phyloP scores from a whole-genome alignment of 2,329 filamentous ascomycete genomes.

The Penicillium griseofulvum region DNA sequence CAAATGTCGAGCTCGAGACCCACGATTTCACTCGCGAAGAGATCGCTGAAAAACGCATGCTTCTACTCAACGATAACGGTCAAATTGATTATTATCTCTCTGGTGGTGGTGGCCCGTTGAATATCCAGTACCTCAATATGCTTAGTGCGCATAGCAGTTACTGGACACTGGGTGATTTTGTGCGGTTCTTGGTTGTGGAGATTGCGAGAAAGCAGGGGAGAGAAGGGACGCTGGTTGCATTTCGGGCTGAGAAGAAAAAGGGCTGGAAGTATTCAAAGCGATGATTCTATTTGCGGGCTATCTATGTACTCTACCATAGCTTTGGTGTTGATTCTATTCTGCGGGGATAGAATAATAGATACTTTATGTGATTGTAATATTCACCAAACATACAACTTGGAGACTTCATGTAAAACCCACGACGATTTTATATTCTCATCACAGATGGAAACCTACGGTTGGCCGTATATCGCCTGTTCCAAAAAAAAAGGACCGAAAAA shows the following conservation, averaged over 20 bases:
- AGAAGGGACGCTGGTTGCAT: slow-evolving; percentile 52
- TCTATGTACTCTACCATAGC: background rate
- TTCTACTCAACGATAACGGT: slow-evolving; percentile 89
- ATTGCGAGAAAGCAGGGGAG: slow-evolving; percentile 72
- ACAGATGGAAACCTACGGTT: background rate
- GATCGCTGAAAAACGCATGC: slow-evolving; percentile 83
- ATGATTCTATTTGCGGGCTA: slow-evolving; percentile 7
- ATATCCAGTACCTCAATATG: slow-evolving; percentile 98
- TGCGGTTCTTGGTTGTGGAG: slow-evolving; percentile 86
- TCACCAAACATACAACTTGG: background rate
- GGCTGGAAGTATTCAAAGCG: slow-evolving; percentile 48
- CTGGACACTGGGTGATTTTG: slow-evolving; percentile 83
- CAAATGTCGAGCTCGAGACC: slow-evolving; percentile 86
- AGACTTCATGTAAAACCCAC: background rate
- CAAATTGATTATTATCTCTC: slow-evolving; percentile 89
- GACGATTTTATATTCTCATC: background rate
- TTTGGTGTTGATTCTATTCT: background rate
- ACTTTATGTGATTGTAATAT: background rate
- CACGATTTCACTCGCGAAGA: slow-evolving; percentile 94
- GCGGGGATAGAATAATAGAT: background rate
- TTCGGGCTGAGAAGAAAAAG: slow-evolving; percentile 55
- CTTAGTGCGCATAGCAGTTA: slow-evolving; percentile 92
- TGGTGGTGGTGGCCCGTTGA: slow-evolving; percentile 79
- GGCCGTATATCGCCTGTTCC: background rate
- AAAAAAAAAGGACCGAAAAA: background rate